Percentiles rank a stretch among this genome's conserved stretches.
Conservation (phyloP, 306 rosid genomes). For the Casuarina cunninghamiana region DNA sequence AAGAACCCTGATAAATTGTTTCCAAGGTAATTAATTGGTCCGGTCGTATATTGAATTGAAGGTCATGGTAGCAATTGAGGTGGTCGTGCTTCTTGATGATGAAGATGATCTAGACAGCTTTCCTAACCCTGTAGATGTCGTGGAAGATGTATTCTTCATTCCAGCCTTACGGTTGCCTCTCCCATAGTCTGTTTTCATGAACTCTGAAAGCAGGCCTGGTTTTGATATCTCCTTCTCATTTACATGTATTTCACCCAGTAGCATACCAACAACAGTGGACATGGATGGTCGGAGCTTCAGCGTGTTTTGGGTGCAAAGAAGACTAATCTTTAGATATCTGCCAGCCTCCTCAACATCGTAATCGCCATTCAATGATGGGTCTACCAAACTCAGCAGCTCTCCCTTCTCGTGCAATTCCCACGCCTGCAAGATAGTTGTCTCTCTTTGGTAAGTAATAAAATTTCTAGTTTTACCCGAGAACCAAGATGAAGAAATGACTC, state of each 20-base stretch:
- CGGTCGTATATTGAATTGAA: conserved; percentile 71
- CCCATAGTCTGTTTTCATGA: conserved; percentile 33
- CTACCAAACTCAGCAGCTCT: conserved; percentile 53
- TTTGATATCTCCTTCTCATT: conserved; percentile 42
- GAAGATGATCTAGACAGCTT: conserved; percentile 44
- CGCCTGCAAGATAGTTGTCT: conserved; percentile 39
- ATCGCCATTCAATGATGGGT: conserved; percentile 35
- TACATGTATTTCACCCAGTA: conserved; percentile 53
- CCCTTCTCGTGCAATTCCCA: conserved; percentile 62
- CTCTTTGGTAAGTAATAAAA: background rate
- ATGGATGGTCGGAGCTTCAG: conserved; percentile 77
- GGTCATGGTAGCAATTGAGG: conserved; percentile 65
- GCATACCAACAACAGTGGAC: conserved; percentile 66
- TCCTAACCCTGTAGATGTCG: conserved; percentile 22
- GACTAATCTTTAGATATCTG: conserved; percentile 62
- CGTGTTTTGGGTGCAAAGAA: conserved; percentile 78
- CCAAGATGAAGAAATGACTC: background rate
- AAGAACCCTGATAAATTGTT: background rate
- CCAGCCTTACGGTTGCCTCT: conserved; percentile 25
- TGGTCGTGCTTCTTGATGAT: conserved; percentile 26
- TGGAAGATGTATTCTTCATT: conserved; percentile 31
- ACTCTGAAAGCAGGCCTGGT: conserved; percentile 70
- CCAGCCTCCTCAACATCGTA: conserved; percentile 55
- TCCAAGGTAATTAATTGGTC: conserved; percentile 30
- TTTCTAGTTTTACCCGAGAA: background rate